phyloP scores from a whole-genome alignment of 1,284 basidiomycete genomes.

The Cystobasidiaceae sp. region DNA sequence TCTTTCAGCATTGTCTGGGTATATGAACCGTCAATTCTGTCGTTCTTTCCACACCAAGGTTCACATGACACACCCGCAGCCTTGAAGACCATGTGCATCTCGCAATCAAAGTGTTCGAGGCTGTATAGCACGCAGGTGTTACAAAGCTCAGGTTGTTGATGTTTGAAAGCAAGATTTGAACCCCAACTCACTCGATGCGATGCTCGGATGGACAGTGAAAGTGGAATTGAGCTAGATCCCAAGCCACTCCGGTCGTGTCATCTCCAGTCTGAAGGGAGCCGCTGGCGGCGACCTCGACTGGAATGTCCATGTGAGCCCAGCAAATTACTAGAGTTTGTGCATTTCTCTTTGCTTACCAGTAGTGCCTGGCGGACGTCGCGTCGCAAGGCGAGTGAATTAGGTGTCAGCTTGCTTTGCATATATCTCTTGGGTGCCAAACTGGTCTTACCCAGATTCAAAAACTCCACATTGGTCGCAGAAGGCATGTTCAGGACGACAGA shows the following conservation, averaged over 20 bases:
- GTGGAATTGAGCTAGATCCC: constrained; percentile 9
- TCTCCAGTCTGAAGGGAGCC: not conserved
- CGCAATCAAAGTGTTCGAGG: not conserved
- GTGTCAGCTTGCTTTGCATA: not conserved
- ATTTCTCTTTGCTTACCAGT: not conserved
- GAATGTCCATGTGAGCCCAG: not conserved
- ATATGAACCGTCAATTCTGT: not conserved
- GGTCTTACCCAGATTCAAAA: constrained; percentile 2
- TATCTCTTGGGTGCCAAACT: not conserved
- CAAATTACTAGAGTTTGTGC: not conserved
- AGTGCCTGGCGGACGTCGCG: too few relatives aligned
- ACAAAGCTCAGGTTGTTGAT: not conserved
- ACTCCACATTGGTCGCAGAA: not conserved
- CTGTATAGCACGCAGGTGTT: not conserved
- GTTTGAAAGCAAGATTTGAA: not conserved
- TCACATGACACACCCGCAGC: not conserved
- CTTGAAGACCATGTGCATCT: constrained; percentile 20
- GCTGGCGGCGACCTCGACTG: constrained; percentile 11
- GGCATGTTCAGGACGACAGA: not conserved
- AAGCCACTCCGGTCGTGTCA: not conserved
- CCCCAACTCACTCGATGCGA: not conserved
- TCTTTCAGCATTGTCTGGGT: not conserved
- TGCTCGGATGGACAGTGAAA: constrained; percentile 18
- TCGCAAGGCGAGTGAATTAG: not conserved
- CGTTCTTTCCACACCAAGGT: not conserved